Evolutionary conservation across 2,329 filamentous ascomycete species (phyloP).

Genomic region (Arachnomyces sp.): DNA sequence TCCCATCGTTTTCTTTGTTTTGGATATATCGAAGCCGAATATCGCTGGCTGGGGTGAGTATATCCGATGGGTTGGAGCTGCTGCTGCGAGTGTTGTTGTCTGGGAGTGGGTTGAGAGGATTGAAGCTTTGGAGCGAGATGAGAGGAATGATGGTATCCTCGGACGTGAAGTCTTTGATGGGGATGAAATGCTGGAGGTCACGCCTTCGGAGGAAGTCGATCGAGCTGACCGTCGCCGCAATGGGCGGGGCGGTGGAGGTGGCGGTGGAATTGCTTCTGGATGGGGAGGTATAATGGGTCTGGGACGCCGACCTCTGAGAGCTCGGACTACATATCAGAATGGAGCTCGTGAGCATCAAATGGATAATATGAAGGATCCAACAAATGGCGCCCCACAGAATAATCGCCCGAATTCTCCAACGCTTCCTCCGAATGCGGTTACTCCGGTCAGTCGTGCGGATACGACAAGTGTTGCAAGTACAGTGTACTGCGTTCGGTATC

Average conservation of each 20-base stretch:
- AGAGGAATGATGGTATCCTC: conserved; percentile 87
- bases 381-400: background rate
- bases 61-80: conserved; percentile 91
- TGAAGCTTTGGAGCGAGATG: conserved; percentile 82
- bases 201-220: conserved; percentile 50
- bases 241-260: conserved; percentile 24
- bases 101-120: conserved; percentile 98
- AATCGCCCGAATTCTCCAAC: conserved; percentile 21
- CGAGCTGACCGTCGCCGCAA: conserved; percentile 35
- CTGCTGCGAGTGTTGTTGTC: conserved; percentile 89
- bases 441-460: conserved; percentile 54
- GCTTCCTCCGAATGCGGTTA: conserved; percentile 42
- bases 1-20: conserved; percentile 85
- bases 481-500: conserved; percentile 57
- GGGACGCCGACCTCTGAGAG: conserved; percentile 29
- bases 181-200: conserved; percentile 78
- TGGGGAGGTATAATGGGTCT: conserved; percentile 34
- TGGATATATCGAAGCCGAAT: conserved; percentile 78
- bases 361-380: conserved; percentile 4
- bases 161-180: conserved; percentile 89
- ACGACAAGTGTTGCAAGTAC: conserved; percentile 57
- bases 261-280: conserved; percentile 26
- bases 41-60: conserved; percentile 93
- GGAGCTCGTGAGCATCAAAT: conserved; percentile 2
- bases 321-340: conserved; percentile 23